Conservation (phyloP, 2,329 filamentous ascomycete genomes). For the Cordyceps tenuipes region DNA sequence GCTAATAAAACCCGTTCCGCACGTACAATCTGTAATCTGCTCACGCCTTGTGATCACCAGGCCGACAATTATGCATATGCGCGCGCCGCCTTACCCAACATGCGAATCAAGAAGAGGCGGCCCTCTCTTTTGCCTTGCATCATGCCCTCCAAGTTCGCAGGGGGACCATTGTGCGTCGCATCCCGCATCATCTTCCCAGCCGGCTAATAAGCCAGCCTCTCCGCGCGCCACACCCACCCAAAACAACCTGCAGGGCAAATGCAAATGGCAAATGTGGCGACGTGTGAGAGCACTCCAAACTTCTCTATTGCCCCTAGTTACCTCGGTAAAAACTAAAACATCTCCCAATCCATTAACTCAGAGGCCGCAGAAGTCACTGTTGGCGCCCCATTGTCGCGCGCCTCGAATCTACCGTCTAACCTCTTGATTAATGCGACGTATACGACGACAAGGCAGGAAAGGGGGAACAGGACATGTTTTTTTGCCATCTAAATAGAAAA, state of each 20-base stretch:
- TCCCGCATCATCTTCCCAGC: not conserved
- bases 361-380: not conserved
- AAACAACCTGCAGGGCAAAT: not conserved
- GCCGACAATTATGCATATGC: too few relatives aligned
- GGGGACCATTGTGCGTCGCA: not conserved
- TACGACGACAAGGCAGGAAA: not conserved
- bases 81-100: too few relatives aligned
- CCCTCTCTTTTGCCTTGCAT: too few relatives aligned
- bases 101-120: too few relatives aligned
- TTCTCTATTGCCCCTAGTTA: not conserved
- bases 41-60: too few relatives aligned
- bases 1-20: not conserved
- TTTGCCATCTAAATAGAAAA: not conserved
- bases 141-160: too few relatives aligned
- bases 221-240: not conserved
- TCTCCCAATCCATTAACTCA: not conserved
- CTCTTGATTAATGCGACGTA: too few relatives aligned
- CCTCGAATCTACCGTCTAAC: too few relatives aligned
- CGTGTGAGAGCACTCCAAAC: not conserved
- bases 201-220: not conserved
- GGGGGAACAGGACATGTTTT: not conserved
- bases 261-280: not conserved
- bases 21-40: too few relatives aligned
- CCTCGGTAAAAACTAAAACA: too few relatives aligned
- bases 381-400: not conserved